Percentiles rank a stretch among this genome's conserved stretches.
Evolutionary conservation across 768 basidiomycete species (phyloP).

Genomic region (Termitomyces sp.): DNA sequence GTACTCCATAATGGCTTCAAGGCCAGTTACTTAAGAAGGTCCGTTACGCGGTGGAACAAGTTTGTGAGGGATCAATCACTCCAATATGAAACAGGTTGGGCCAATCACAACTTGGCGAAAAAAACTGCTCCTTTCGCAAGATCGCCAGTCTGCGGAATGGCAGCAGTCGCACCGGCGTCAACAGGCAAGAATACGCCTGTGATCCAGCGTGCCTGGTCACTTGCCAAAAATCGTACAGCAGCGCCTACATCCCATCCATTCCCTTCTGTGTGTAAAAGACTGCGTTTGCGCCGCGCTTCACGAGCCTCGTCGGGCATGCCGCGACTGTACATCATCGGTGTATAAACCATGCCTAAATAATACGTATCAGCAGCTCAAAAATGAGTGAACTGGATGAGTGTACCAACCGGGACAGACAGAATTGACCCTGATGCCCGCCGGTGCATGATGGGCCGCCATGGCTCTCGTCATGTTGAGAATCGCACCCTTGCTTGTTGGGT

Average conservation of each 20-base stretch:
- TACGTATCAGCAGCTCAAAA: slow-evolving; percentile 1
- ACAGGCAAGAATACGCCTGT: slow-evolving; percentile 35
- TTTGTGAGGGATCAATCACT: not conserved
- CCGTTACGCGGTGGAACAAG: not conserved
- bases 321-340: slow-evolving; percentile 34
- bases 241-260: slow-evolving; percentile 39
- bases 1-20: not conserved
- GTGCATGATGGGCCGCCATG: slow-evolving; percentile 38
- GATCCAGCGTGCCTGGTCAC: slow-evolving; percentile 39
- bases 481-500: slow-evolving; percentile 39
- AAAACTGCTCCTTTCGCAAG: slow-evolving; percentile 5
- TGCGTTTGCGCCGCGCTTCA: slow-evolving; percentile 29
- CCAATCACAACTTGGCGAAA: slow-evolving; percentile 3
- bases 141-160: slow-evolving; percentile 13
- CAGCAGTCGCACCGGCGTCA: slow-evolving; percentile 36
- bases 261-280: slow-evolving; percentile 35
- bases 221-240: slow-evolving; percentile 34
- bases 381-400: not conserved
- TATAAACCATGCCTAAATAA: slow-evolving; percentile 32
- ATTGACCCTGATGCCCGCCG: slow-evolving; percentile 34
- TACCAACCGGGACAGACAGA: slow-evolving; percentile 35
- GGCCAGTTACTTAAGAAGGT: not conserved
- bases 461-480: slow-evolving; percentile 39
- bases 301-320: slow-evolving; percentile 32
- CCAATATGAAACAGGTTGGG: not conserved